Base-by-base conservation (phyloP, 129 eudicot genomes). In the Flaveria sonorensis region DNA sequence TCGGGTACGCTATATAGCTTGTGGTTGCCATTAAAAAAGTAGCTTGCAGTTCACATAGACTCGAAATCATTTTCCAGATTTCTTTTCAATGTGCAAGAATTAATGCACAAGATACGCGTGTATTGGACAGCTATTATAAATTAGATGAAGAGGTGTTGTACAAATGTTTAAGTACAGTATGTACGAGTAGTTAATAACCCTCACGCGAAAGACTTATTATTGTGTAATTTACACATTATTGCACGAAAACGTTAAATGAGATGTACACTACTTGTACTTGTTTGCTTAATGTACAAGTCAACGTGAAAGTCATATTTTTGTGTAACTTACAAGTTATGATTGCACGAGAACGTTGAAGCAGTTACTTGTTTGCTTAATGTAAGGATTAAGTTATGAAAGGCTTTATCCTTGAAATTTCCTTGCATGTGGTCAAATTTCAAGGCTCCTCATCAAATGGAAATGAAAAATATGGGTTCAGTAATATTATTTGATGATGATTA, bases 221-320 rank as follows among this genome's bases (percentile, higher is more conserved):
- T 45, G 53, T 57, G 36, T 76, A 24, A 68, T 67, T 20, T 52
- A 39, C 53, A 77, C 18, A 76, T 14, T 76, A 14, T 62, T 61
- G 50, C 39, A 62, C 30, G 76, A 50, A 50, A 72, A n/a, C 12
- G 23, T 40, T 1, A 2, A 26, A 23, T 16, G 46, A 48, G 30
- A 28, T 46, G 24, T 30, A 30, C 5, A 30, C 36, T 30, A 30
- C 36, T 30, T 30, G 36, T 50, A 28, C 45, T 3, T 71, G 46
- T 71, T 19, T 50, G 11, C n/a, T 71, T 71, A 7, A 57, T 57
- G 64, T 57, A 21, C 64, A 57, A 57, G 64, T 57, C 64, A 55
- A 55, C 40, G 40, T 36, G 7, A 36, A 36, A 36, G 40, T 36
- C 40, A 4, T 36, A 36, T 36, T 36, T 4, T 36, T 36, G 40